phyloP scores from a whole-genome alignment of 192 early-diverging fungal genomes.

The Chytriomyces sp. region DNA sequence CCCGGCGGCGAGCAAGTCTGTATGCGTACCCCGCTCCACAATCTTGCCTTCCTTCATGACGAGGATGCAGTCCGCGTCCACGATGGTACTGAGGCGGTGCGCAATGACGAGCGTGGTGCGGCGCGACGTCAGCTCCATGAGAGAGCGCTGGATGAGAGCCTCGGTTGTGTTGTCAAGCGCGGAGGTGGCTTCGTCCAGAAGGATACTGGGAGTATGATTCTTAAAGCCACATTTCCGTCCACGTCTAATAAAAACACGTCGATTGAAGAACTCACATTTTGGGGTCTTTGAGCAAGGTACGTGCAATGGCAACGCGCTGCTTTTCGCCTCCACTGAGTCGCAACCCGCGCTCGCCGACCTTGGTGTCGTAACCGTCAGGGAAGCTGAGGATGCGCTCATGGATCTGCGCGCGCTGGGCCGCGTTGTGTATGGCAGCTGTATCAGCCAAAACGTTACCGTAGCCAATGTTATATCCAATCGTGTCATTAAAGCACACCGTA shows the following conservation, averaged over 20 bases:
- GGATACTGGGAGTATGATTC: conserved; percentile 61
- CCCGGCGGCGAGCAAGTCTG: conserved; percentile 62
- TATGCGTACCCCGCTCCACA: conserved; percentile 82
- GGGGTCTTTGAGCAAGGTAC: conserved; percentile 75
- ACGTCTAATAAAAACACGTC: too few species aligned
- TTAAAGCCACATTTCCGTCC: too few species aligned
- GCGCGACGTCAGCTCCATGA: conserved; percentile 73
- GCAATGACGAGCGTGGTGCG: conserved; percentile 78
- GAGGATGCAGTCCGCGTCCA: conserved; percentile 76
- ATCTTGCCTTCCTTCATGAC: conserved; percentile 81
- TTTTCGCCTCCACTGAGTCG: conserved; percentile 92
- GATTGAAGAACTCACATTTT: conserved; percentile 38
- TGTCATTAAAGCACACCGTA: conserved; percentile 96
- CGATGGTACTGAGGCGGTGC: conserved; percentile 80
- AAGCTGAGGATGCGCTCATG: conserved; percentile 77
- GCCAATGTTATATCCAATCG: conserved; percentile 91
- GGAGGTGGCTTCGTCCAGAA: conserved; percentile 93
- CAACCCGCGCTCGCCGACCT: conserved; percentile 59
- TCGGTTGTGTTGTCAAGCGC: conserved; percentile 83
- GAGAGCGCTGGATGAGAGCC: conserved; percentile 82
- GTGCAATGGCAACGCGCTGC: conserved; percentile 83
- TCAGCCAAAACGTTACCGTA: conserved; percentile 51
- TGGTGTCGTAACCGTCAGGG: conserved; percentile 68
- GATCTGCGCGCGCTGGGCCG: conserved; percentile 78
- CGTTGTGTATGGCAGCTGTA: conserved; percentile 57